Conservation (phyloP, 495 filamentous ascomycete genomes). For the Xylaria longipes region DNA sequence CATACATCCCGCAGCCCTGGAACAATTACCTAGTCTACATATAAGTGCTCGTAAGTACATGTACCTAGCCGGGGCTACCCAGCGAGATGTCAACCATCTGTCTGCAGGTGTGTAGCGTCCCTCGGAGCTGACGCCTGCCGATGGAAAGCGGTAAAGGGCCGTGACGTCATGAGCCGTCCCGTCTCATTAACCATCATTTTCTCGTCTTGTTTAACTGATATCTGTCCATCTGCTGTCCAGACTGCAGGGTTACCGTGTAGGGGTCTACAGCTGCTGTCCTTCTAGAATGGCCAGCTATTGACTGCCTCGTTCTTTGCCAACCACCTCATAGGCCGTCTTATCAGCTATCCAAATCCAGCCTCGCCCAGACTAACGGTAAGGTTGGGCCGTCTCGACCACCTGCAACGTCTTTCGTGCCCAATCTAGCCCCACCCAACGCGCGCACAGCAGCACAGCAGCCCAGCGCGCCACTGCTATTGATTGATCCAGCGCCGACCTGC, state of each 20-base stretch:
- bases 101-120: conserved; percentile 2
- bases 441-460: conserved; percentile 17
- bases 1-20: not conserved
- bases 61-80: not conserved
- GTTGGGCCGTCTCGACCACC: conserved; percentile 22
- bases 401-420: conserved; percentile 38
- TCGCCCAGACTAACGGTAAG: conserved; percentile 12
- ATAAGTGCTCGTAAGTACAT: not conserved
- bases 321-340: conserved; percentile 11
- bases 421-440: conserved; percentile 38
- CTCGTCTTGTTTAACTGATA: not conserved
- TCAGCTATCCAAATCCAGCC: conserved; percentile 11
- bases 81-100: not conserved
- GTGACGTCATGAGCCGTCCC: no score
- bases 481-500: conserved; percentile 6
- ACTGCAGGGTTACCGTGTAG: no score
- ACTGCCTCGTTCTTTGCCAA: conserved; percentile 4
- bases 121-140: not conserved
- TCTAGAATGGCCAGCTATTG: not conserved
- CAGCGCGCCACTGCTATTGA: conserved; percentile 39
- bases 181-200: not conserved
- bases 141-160: not conserved
- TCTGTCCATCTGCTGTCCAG: not conserved
- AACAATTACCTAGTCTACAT: no score
- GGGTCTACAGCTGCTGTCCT: no score